phyloP scores from a whole-genome alignment of 805 yeast genomes.

The Saccharomyces mikatae region DNA sequence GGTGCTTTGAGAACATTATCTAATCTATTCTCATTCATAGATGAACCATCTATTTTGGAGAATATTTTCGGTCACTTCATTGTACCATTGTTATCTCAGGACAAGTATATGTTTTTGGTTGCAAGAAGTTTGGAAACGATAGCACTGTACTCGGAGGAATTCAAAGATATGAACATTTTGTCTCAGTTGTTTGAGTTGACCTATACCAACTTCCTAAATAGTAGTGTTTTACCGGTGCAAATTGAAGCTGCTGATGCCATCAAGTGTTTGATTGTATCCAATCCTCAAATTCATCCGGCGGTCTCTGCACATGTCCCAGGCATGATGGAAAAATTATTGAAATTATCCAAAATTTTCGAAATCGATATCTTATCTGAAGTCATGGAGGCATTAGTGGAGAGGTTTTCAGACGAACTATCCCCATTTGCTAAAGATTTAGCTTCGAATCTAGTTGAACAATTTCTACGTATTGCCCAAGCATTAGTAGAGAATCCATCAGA shows the following conservation, averaged over 20 bases:
- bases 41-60: constrained; percentile 43
- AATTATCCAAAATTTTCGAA: constrained; percentile 72
- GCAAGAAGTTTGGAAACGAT: constrained; percentile 65
- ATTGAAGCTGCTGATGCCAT: constrained; percentile 84
- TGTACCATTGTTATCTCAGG: constrained; percentile 50
- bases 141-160: constrained; percentile 31
- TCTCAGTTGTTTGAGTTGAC: constrained; percentile 36
- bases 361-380: constrained; percentile 78
- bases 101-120: constrained; percentile 53
- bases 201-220: constrained; percentile 32
- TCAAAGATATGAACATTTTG: constrained; percentile 32
- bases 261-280: constrained; percentile 65
- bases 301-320: constrained; percentile 67
- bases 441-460: constrained; percentile 52
- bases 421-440: constrained; percentile 76
- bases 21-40: constrained; percentile 41
- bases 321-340: constrained; percentile 71
- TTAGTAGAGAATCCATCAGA: constrained; percentile 39
- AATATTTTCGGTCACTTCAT: constrained; percentile 51
- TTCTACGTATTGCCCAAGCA: constrained; percentile 48
- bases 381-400: constrained; percentile 92
- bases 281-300: constrained; percentile 55
- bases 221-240: constrained; percentile 57
- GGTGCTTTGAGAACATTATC: constrained; percentile 77
- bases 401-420: constrained; percentile 75